Conservation (phyloP, 1,139 yeast species). For the Candida mesenterica region DNA sequence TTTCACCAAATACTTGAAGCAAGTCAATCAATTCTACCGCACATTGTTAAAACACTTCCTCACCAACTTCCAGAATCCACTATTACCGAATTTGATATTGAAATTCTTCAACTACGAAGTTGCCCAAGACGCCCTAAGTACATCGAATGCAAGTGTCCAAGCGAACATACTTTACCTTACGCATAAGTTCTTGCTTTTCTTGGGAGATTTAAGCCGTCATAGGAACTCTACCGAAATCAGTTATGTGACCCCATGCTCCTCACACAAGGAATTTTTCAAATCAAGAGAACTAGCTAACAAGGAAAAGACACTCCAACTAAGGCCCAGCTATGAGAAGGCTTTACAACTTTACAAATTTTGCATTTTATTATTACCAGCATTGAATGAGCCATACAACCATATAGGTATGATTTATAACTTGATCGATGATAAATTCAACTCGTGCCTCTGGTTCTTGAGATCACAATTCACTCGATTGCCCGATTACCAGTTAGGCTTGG, state of each 20-base stretch:
- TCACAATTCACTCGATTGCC: constrained; percentile 55
- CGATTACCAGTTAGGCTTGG: constrained; percentile 41
- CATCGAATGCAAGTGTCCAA: constrained; percentile 23
- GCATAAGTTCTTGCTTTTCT: constrained; percentile 53
- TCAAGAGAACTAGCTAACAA: constrained; percentile 35
- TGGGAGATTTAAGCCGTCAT: constrained; percentile 64
- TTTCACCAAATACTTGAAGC: constrained; percentile 48
- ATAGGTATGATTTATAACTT: constrained; percentile 56
- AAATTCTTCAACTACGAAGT: constrained; percentile 22
- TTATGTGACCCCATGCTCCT: constrained; percentile 36
- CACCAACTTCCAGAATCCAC: constrained; percentile 34
- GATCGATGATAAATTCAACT: constrained; percentile 32
- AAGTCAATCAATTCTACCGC: constrained; percentile 47
- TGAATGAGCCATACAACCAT: constrained; percentile 67
- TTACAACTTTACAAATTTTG: constrained; percentile 52
- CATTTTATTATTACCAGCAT: constrained; percentile 56
- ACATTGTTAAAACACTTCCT: constrained; percentile 36
- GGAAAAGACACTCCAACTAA: constrained; percentile 23
- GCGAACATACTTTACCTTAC: constrained; percentile 48
- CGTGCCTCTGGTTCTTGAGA: constrained; percentile 52
- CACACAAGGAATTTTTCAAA: constrained; percentile 35
- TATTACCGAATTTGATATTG: constrained; percentile 29
- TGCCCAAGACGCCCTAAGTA: constrained; percentile 15
- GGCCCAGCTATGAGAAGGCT: constrained; percentile 31
- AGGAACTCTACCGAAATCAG: constrained; percentile 45